Evolutionary conservation across 768 basidiomycete species (phyloP), one percentile per base, ranked within the genome.

Genomic region (Leccinum subtestaceum): DNA sequence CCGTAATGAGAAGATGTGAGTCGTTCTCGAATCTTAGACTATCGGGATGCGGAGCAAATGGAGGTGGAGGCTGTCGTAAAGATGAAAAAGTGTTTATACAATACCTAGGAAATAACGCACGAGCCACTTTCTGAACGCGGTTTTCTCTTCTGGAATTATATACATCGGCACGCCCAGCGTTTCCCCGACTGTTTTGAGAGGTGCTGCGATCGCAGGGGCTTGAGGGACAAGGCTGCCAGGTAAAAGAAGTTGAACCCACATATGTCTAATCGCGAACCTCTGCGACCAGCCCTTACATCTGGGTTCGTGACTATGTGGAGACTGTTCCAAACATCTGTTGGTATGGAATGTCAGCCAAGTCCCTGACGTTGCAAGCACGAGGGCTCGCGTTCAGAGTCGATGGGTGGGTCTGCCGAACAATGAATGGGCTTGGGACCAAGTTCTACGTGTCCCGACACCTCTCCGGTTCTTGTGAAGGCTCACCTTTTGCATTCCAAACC

Each of bases 301-400:
- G 88, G 86, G 53, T 89, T 84, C 0, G 92, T 94, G 34, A 84
- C 85, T 32, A 96, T 79, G 17, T 76, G 70, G 12, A 96, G 74
- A 11, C 76, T 74, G 19, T 81, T 70, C 93, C 93, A 96, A 2
- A 95, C 78, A 72, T 95, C 94, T 95, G 65, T 48, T 59, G 36
- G n/a, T 56, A 47, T 7, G 23, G 31, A 52, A 36, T 47, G 61
- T 69, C 61, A 64, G 59, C 43, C 43, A 59, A 4, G 19, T 49
- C 55, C 23, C 15, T 15, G 21, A 8, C 7, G 21, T 47, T 25
- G n/a, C 23, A 25, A 47, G 17, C 11, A 13, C 23, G 12, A 23
- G 23, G 9, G 23, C 2, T 23, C 46, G 23, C 21, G 9, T 5
- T 47, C n/a, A 47, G 15, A n/a, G n/a, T 17, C 19, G 13, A 21